These are phyloP conservation scores for Macrophomina tecta DNA, from an alignment of 2,329 filamentous ascomycete genomes.

Conservation along the genomic window DNA sequence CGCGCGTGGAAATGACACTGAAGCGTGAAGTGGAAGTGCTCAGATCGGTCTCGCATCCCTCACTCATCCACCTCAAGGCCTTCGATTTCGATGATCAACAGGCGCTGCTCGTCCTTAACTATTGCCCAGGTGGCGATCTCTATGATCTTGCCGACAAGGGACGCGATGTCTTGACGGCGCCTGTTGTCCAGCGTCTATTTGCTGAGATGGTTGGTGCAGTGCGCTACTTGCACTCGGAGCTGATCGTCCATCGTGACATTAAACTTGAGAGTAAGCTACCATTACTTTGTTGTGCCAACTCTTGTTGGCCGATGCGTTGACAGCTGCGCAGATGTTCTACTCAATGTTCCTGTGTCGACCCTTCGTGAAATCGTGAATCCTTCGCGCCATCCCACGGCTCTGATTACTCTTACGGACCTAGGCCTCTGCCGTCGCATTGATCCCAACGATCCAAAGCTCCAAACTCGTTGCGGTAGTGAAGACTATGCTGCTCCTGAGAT, in stretches of 20 bases:
- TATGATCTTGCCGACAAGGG: constrained; percentile 87
- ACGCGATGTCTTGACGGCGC: constrained; percentile 69
- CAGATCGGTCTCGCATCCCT: constrained; percentile 85
- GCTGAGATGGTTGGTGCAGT: constrained; percentile 86
- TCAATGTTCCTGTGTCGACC: constrained; percentile 76
- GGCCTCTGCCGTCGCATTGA: constrained; percentile 86
- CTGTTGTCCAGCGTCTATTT: constrained; percentile 82
- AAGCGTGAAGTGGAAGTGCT: constrained; percentile 96
- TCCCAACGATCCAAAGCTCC: constrained; percentile 81
- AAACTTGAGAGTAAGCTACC: constrained; percentile 87
- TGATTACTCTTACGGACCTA: constrained; percentile 89
- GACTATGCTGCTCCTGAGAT: constrained; percentile 98
- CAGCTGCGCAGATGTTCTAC: constrained; percentile 74
- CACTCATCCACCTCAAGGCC: constrained; percentile 86
- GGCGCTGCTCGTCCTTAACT: constrained; percentile 84
- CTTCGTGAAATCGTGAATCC: constrained; percentile 72
- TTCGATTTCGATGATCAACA: constrained; percentile 85
- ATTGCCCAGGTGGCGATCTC: constrained; percentile 91
- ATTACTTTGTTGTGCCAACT: constrained; percentile 32
- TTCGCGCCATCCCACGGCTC: constrained; percentile 76
- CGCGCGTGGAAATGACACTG: constrained; percentile 89
- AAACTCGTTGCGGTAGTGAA: constrained; percentile 92
- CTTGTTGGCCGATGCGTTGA: constrained; percentile 35
- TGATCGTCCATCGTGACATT: constrained; percentile 95
- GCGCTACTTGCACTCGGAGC: constrained; percentile 80